Conservation (phyloP, 2,329 filamentous ascomycete genomes). For the Alternaria sp. region DNA sequence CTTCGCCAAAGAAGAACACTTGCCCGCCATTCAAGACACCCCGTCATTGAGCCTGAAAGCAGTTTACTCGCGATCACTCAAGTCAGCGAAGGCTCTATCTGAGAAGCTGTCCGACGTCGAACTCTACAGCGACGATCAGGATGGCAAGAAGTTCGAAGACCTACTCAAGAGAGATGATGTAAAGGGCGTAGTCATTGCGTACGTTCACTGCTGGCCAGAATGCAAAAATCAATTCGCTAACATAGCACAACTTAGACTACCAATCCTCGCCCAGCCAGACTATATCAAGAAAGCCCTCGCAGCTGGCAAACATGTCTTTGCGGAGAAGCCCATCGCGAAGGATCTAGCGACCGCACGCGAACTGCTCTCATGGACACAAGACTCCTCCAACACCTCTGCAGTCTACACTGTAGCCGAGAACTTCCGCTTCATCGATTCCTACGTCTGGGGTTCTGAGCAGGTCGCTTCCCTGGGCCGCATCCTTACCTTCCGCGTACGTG, state of each 20-base stretch:
- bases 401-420: conserved; percentile 69
- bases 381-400: conserved; percentile 51
- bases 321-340: conserved; percentile 72
- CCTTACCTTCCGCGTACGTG: conserved; percentile 60
- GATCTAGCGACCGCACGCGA: conserved; percentile 60
- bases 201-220: conserved; percentile 16
- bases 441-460: conserved; percentile 59
- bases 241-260: conserved; percentile 53
- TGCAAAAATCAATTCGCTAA: background rate
- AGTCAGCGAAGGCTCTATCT: conserved; percentile 57
- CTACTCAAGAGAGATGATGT: conserved; percentile 64
- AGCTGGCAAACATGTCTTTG: conserved; percentile 74
- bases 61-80: conserved; percentile 68
- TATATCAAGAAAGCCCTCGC: conserved; percentile 65
- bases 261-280: conserved; percentile 66
- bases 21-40: conserved; percentile 66
- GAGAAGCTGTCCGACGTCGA: conserved; percentile 54
- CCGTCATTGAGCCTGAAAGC: conserved; percentile 65
- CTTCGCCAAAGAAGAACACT: conserved; percentile 65
- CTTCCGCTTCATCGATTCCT: conserved; percentile 68
- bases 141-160: conserved; percentile 57
- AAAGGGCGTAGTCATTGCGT: conserved; percentile 62
- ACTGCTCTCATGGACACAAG: conserved; percentile 56
- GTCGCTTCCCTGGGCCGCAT: conserved; percentile 62
- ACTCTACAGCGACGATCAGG: conserved; percentile 64